Evolutionary conservation across 805 yeast species (phyloP).

Genomic region (Candida silvicultrix): DNA sequence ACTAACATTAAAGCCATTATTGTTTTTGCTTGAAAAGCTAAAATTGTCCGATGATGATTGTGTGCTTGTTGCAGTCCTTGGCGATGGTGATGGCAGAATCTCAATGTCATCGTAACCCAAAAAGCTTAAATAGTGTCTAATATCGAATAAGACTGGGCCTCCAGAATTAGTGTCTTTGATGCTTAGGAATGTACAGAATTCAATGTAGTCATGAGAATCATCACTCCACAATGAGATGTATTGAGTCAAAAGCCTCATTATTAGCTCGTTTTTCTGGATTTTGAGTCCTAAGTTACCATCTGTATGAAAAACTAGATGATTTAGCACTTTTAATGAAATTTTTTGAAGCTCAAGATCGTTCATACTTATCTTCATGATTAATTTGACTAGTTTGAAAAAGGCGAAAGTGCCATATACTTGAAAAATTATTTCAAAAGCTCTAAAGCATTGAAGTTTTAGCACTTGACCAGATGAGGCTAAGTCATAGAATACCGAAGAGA

Average conservation of each 20-base stretch:
- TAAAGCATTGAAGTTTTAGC: conserved; percentile 18
- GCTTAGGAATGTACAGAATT: background rate
- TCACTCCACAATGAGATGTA: conserved; percentile 30
- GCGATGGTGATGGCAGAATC: background rate
- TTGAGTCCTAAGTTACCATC: conserved; percentile 6
- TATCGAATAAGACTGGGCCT: background rate
- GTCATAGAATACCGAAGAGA: conserved; percentile 10
- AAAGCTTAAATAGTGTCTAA: background rate
- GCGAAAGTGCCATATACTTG: conserved; percentile 30
- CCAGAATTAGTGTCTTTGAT: background rate
- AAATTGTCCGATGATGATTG: background rate
- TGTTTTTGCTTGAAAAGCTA: background rate
- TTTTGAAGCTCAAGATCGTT: conserved; percentile 29
- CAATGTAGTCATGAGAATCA: conserved; percentile 20
- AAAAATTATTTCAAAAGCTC: conserved; percentile 28
- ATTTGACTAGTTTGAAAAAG: conserved; percentile 28
- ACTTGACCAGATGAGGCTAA: conserved; percentile 10
- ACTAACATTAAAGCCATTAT: background rate
- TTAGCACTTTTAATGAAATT: conserved; percentile 22
- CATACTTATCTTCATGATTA: conserved; percentile 25
- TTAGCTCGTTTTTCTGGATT: conserved; percentile 18
- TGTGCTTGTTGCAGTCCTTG: background rate
- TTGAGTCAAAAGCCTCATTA: conserved; percentile 15
- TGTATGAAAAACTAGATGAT: conserved; percentile 23
- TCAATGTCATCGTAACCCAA: background rate